phyloP scores from a whole-genome alignment of 2,329 filamentous ascomycete genomes.

The Paraphoma chrysanthemicola region DNA sequence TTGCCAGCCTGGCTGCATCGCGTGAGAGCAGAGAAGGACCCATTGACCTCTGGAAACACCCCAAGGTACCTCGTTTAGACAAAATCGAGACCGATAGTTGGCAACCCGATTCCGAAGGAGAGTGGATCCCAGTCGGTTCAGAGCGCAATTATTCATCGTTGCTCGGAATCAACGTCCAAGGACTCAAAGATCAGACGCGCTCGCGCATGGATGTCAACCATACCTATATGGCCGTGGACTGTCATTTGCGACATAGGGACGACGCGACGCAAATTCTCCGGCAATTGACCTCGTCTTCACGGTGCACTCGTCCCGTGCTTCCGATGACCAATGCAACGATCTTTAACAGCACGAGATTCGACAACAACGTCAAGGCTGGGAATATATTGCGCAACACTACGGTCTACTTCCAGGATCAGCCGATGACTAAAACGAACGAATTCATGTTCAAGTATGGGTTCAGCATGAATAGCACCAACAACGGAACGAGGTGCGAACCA shows the following conservation, averaged over 20 bases:
- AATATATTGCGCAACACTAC: not conserved
- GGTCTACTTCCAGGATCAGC: not conserved
- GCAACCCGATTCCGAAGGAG: not conserved
- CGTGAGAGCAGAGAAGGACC: not conserved
- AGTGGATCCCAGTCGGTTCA: not conserved
- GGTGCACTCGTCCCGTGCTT: not conserved
- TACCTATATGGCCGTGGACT: not conserved
- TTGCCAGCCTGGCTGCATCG: conserved; percentile 7
- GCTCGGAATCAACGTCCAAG: conserved; percentile 6
- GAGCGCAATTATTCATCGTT: conserved; percentile 3
- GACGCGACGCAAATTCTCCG: not conserved
- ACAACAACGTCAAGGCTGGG: not conserved
- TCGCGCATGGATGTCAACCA: conserved; percentile 3
- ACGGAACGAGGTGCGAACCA: not conserved
- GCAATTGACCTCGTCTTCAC: not conserved
- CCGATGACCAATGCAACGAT: not conserved
- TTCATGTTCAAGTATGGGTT: conserved; percentile 3
- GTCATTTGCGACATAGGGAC: not conserved
- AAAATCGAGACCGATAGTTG: not conserved
- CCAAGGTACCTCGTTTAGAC: conserved; percentile 8
- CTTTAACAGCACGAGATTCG: no score
- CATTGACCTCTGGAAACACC: conserved; percentile 10
- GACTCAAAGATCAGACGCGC: not conserved
- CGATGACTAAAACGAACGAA: not conserved
- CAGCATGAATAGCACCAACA: not conserved